phyloP scores from a whole-genome alignment of 1,284 basidiomycete species.

The Fomitiporia mediterranea region DNA sequence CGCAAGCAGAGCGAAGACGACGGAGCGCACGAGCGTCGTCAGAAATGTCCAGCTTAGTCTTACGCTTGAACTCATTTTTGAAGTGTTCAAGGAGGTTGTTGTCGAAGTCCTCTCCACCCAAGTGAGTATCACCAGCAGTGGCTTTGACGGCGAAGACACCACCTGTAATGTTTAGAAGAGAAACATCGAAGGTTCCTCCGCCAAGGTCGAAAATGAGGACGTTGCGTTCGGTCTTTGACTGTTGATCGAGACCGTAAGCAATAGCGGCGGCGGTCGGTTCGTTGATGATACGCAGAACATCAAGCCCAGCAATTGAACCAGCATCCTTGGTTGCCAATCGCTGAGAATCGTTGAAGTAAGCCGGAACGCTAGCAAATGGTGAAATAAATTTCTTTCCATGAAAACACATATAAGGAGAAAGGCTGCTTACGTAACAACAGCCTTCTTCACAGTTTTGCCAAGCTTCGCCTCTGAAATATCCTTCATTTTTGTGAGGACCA shows the following conservation, averaged over 20 bases:
- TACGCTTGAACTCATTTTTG: constrained; percentile 98
- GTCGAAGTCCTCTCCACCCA: constrained; percentile 98
- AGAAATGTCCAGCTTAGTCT: constrained; percentile 96
- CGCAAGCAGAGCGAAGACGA: constrained; percentile 94
- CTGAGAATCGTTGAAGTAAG: constrained; percentile 98
- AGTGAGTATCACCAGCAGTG: constrained; percentile 97
- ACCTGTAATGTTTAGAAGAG: constrained; percentile 92
- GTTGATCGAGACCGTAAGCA: constrained; percentile 88
- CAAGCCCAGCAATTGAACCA: constrained; percentile 87
- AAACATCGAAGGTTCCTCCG: constrained; percentile 99
- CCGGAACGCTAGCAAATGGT: constrained; percentile 64
- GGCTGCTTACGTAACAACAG: constrained; percentile 78
- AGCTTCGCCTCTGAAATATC: constrained; percentile 99
- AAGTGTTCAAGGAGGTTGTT: constrained; percentile 97
- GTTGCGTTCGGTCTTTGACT: constrained; percentile 91
- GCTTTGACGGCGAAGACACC: constrained; percentile 98
- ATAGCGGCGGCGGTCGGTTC: constrained; percentile 95
- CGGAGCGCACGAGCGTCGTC: constrained; percentile 94
- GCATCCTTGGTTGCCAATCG: constrained; percentile 95
- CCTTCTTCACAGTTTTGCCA: constrained; percentile 92
- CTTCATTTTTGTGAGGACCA: constrained; percentile 99
- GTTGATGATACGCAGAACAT: constrained; percentile 97
- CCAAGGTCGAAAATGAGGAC: constrained; percentile 99
- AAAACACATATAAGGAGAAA: constrained; percentile 9
- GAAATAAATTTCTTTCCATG: background rate